Base-by-base conservation (phyloP, 2,329 filamentous ascomycete genomes). In the Teratosphaeria nubilosa region DNA sequence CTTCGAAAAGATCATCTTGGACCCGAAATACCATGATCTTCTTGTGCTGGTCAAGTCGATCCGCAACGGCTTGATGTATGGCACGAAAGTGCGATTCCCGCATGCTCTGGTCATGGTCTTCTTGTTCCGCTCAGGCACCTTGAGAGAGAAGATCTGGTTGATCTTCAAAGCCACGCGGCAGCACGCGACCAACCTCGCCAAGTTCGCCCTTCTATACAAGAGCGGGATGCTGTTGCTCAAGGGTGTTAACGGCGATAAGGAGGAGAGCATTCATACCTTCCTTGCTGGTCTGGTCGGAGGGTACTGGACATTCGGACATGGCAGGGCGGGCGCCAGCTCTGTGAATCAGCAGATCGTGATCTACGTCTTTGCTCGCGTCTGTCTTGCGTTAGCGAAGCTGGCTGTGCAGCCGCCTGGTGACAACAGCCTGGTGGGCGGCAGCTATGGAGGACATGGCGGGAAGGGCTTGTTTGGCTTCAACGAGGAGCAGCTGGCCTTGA, bases 41-140 rank as follows among this genome's bases (percentile, higher is more conserved):
- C 83, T 99, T 62, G 84, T 89, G 58, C 80, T 99, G 65, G 73
- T 96, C 73, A 99, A 99, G 82, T 90, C 86, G 68, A 88, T 94
- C 65, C 90, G 94, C 76, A 99, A 97, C 84, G 94, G 94, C 73
- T 86, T 91, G 64, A 90, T 99, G 63, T 99, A 99, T 76, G 94
- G 94, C 61, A 85, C 89, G 68, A 97, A 97, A 83, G 90, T 99
- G 74, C 91, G 94, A 63, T 97, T 99, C 77, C 94, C 94, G 64
- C 94, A 99, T 77, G 94, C 94, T 61, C 82, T 99, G 66, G 94
- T 99, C 55, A 99, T 99, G 92, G 90, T 96, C 65, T 88, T 97
- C 67, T 84, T 99, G 65, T 99, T 99, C 79, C 89, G 94, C 66
- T 90, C 87, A 10, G 94, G 92, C 77, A 83, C 77, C 54, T 73